These are phyloP conservation scores for Cymbopogon citratus DNA, from an alignment of 176 grass and related monocot species.

Conservation along the genomic window DNA sequence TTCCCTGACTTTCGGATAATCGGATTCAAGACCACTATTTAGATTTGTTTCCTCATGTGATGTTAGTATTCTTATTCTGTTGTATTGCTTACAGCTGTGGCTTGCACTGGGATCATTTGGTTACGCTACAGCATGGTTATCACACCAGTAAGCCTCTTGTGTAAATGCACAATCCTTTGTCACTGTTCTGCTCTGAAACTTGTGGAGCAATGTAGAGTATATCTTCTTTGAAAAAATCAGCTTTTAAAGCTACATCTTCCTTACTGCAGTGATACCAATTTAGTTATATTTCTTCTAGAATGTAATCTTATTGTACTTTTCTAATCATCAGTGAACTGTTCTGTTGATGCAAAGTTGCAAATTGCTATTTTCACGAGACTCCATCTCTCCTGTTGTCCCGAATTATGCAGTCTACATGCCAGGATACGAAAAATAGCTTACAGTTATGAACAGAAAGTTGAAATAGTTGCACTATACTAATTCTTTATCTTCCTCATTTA, in stretches of 20 bases:
- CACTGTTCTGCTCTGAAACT: not conserved
- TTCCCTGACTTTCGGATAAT: not conserved
- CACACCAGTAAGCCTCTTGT: conserved; percentile 47
- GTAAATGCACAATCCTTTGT: not conserved
- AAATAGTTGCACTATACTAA: not conserved
- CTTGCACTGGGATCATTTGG: conserved; percentile 63
- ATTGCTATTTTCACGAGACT: not conserved
- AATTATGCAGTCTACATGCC: not conserved
- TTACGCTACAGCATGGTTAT: conserved; percentile 66
- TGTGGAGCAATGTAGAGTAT: not conserved
- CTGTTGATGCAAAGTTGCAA: not conserved
- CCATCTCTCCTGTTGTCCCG: not conserved
- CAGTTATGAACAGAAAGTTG: conserved; percentile 2
- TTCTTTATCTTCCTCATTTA: not conserved
- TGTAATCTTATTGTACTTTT: not conserved
- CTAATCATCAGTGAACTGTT: not conserved
- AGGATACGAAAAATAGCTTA: not conserved
- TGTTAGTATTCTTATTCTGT: not conserved
- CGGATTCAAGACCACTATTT: not conserved
- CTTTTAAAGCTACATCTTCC: not conserved
- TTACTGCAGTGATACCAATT: not conserved
- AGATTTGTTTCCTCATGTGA: not conserved
- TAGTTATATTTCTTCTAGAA: not conserved
- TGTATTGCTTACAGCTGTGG: conserved; percentile 50
- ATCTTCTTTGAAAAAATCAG: not conserved